Percentiles rank a stretch among this genome's conserved stretches.
phyloP scores from a whole-genome alignment of 192 early-diverging fungal genomes.

The Spinellus fusiger region DNA sequence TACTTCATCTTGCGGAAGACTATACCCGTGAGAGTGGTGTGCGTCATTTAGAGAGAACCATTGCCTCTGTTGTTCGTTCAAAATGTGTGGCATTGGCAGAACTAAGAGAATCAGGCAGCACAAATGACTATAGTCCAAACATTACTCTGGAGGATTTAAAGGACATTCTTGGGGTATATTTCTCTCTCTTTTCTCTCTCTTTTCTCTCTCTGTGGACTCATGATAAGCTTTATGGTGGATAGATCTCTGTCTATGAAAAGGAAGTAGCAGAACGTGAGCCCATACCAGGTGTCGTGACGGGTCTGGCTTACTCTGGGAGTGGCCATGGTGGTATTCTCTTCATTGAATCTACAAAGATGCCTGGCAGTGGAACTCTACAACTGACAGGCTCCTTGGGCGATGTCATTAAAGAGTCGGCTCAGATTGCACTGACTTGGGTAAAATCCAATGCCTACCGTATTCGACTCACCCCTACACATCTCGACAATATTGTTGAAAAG shows the following conservation, averaged over 20 bases:
- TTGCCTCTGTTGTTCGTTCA: constrained; percentile 63
- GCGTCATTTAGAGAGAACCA: constrained; percentile 63
- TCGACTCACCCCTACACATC: constrained; percentile 36
- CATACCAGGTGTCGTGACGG: constrained; percentile 74
- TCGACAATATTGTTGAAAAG: constrained; percentile 47
- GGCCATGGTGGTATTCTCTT: constrained; percentile 73
- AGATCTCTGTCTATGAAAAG: constrained; percentile 56
- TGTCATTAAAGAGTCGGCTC: constrained; percentile 82
- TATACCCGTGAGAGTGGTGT: constrained; percentile 84
- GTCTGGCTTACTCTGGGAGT: constrained; percentile 71
- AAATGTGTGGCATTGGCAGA: constrained; percentile 65
- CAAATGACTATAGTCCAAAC: constrained; percentile 34
- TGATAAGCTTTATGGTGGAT: not conserved
- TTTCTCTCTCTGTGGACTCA: not conserved
- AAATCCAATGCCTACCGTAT: constrained; percentile 59
- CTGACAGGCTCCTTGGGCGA: constrained; percentile 74
- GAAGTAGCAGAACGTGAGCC: constrained; percentile 61
- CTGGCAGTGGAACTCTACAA: constrained; percentile 61
- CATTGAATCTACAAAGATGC: constrained; percentile 73
- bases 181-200: not conserved
- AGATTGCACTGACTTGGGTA: constrained; percentile 75
- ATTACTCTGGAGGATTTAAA: constrained; percentile 47
- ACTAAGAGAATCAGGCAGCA: constrained; percentile 36
- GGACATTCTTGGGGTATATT: constrained; percentile 57
- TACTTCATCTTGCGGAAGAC: constrained; percentile 55